These are phyloP conservation scores for Trypanosomatidae sp. DNA, from an alignment of 208 protist species.

Conservation along the genomic window DNA sequence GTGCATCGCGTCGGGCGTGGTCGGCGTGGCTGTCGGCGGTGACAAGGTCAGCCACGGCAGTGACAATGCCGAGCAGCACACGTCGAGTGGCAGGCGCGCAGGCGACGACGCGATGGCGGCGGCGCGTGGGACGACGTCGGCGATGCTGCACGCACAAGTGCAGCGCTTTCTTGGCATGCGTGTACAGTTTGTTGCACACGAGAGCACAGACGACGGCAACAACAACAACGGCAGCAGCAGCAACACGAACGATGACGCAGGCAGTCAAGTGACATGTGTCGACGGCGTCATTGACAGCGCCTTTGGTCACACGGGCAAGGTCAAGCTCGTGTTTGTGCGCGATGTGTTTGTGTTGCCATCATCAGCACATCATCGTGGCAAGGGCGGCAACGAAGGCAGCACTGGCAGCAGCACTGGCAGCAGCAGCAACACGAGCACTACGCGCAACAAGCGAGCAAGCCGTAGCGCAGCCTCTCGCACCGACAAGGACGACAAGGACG, in stretches of 20 bases:
- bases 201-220: not conserved
- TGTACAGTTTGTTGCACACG: conserved; percentile 22
- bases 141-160: conserved; percentile 45
- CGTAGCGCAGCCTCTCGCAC: no score
- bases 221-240: not conserved
- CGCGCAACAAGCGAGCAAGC: no score
- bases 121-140: no score
- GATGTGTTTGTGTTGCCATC: conserved; percentile 20
- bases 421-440: no score
- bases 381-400: not conserved
- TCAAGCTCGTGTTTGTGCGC: conserved; percentile 40
- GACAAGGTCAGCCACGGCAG: not conserved
- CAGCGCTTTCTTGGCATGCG: conserved; percentile 55
- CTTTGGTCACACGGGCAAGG: conserved; percentile 77
- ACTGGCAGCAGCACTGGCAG: no score
- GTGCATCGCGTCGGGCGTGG: conserved; percentile 61
- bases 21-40: conserved; percentile 5
- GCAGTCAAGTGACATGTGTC: not conserved
- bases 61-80: conserved; percentile 1
- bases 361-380: not conserved
- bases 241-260: conserved; percentile 2
- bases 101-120: no score
- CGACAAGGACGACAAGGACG: no score
- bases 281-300: conserved; percentile 46
- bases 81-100: conserved; percentile 19